Base-by-base conservation (phyloP, 2,329 filamentous ascomycete species). In the Colletotrichum cuscutae region DNA sequence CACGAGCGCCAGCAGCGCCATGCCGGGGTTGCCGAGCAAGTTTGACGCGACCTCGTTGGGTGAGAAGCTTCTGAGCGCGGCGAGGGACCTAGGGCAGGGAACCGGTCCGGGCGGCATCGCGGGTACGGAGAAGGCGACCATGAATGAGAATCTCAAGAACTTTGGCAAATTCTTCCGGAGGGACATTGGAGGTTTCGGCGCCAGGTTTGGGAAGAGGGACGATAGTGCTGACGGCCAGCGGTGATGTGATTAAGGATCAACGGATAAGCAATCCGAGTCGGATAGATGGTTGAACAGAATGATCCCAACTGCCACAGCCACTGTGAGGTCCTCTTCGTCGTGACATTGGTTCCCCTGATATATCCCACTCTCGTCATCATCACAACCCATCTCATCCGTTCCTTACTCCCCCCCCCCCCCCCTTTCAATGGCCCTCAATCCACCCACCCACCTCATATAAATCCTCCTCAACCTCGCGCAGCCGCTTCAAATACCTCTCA, bases 91-190 rank as follows among this genome's bases (percentile, higher is more conserved):
- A 77, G 93, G 93, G 4, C 72, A 74, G 67, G 75, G 77, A n/a
- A 78, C 67, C 76, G 84, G 79, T 49, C 83, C 84, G 74, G 85
- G 76, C 15, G 56, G 64, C 15, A 68, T 52, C 26, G 67, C 61
- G 76, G 86, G 83, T 19, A 79, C 86, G 68, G 87, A 90, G 67
- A 91, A 92, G 78, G 90, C 89, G 8, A 94, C 93, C 65, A 89
- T 98, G 75, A 97, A 98, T 80, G 95, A 97, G 83, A 98, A 98
- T 82, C 81, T 98, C 82, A 95, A 95, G 85, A 98, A 95, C 81
- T 94, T 99, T 83, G 96, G 96, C 28, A 98, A 97, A 83, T 98
- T 98, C 84, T 98, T 98, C 86, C 91, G 93, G 75, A 87, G 96
- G 75, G 96, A 98, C 84, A 92, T 96, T 75, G 93, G 94, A 35